phyloP scores from a whole-genome alignment of 1,284 basidiomycete species.

The Anthracocystis setariae region DNA sequence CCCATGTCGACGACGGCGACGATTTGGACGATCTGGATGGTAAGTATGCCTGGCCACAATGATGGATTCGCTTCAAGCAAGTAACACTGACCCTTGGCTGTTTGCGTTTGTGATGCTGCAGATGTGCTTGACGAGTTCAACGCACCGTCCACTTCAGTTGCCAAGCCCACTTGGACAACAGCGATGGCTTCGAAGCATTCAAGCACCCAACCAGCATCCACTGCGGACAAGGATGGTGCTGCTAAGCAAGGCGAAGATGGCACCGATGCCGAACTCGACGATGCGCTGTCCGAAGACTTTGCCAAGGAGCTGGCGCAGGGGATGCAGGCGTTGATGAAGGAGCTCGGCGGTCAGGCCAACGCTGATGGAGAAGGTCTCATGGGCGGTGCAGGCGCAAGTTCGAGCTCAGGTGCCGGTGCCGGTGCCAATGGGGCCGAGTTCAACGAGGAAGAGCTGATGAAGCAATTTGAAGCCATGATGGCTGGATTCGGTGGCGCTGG shows the following conservation, averaged over 20 bases:
- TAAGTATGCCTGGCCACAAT: constrained; percentile 14
- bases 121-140: constrained; percentile 70
- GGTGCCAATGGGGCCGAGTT: constrained; percentile 20
- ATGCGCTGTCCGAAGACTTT: constrained; percentile 71
- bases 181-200: constrained; percentile 53
- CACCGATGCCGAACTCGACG: constrained; percentile 51
- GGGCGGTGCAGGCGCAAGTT: constrained; percentile 11
- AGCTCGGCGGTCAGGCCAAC: constrained; percentile 70
- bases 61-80: background rate
- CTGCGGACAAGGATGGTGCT: background rate
- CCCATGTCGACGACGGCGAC: constrained; percentile 48
- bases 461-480: constrained; percentile 66
- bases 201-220: constrained; percentile 45
- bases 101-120: background rate
- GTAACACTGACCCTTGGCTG: constrained; percentile 5
- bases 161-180: constrained; percentile 31
- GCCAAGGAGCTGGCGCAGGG: constrained; percentile 79
- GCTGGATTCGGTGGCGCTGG: constrained; percentile 46
- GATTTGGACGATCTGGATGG: constrained; percentile 66
- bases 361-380: constrained; percentile 27
- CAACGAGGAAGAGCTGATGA: constrained; percentile 65
- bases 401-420: constrained; percentile 4
- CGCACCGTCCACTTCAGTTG: constrained; percentile 30
- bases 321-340: constrained; percentile 86
- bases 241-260: constrained; percentile 6